phyloP scores from a whole-genome alignment of 352 stramenopile genomes.

The Pythium brachiatum region DNA sequence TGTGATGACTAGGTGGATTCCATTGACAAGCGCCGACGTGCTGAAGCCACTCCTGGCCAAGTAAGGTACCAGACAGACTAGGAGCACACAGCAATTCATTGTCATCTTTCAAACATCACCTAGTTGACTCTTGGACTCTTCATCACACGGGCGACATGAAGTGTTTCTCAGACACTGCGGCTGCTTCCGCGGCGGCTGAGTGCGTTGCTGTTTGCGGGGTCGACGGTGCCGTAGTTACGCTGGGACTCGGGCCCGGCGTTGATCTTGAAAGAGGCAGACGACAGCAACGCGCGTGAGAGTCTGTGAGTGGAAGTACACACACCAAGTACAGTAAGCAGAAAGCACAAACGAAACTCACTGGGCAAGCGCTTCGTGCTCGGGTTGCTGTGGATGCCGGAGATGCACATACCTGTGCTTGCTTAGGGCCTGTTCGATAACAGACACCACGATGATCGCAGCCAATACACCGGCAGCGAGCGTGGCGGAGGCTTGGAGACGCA shows the following conservation, averaged over 20 bases:
- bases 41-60: slow-evolving; percentile 11
- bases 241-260: slow-evolving; percentile 16
- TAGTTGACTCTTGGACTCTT: background rate
- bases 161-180: slow-evolving; percentile 12
- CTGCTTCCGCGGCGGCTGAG: slow-evolving; percentile 7
- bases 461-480: slow-evolving; percentile 31
- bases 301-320: slow-evolving; percentile 6
- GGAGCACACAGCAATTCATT: background rate
- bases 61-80: background rate
- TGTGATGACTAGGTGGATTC: slow-evolving; percentile 3
- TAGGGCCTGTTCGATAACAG: slow-evolving; percentile 8
- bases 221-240: slow-evolving; percentile 19
- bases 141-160: slow-evolving; percentile 11
- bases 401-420: slow-evolving; percentile 20
- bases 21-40: slow-evolving; percentile 10
- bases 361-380: slow-evolving; percentile 29
- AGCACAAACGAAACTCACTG: slow-evolving; percentile 21
- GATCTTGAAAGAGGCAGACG: slow-evolving; percentile 19
- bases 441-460: slow-evolving; percentile 13
- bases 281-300: slow-evolving; percentile 26
- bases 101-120: background rate
- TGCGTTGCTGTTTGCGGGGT: slow-evolving; percentile 4
- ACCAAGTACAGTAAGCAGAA: background rate
- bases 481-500: slow-evolving; percentile 40
- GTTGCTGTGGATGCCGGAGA: slow-evolving; percentile 16